Conservation (phyloP, 2,329 filamentous ascomycete genomes). For the Penicillium concentricum region DNA sequence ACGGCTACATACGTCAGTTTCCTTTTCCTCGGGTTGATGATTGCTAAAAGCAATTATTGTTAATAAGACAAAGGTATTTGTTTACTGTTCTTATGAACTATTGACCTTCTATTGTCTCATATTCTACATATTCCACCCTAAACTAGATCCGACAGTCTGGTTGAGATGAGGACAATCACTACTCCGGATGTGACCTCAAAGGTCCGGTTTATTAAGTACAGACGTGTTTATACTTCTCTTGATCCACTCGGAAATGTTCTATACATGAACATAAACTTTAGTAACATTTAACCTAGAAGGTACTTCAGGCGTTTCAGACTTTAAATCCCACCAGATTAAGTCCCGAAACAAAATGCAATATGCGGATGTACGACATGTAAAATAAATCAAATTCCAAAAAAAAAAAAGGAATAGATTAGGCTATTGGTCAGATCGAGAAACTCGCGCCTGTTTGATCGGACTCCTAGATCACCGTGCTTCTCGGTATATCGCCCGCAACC, state of each 20-base stretch:
- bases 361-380: constrained; percentile 2
- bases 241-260: neutral
- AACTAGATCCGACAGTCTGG: constrained; percentile 21
- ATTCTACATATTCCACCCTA: constrained; percentile 13
- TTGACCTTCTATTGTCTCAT: neutral
- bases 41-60: constrained; percentile 4
- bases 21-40: constrained; percentile 9
- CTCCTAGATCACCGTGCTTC: neutral
- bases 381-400: neutral
- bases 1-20: constrained; percentile 11
- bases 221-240: neutral
- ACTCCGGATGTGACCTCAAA: neutral
- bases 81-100: neutral
- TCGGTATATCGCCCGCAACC: neutral
- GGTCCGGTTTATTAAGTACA: neutral
- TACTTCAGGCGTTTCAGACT: neutral
- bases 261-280: neutral
- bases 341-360: constrained; percentile 1
- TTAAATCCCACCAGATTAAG: neutral
- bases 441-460: neutral
- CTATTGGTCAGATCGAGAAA: neutral
- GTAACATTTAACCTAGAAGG: neutral
- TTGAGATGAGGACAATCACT: constrained; percentile 16
- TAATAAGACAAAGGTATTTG: neutral
- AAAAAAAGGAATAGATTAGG: neutral